Base-by-base conservation (phyloP, 2,329 filamentous ascomycete species). In the Leptographium radiaticola region DNA sequence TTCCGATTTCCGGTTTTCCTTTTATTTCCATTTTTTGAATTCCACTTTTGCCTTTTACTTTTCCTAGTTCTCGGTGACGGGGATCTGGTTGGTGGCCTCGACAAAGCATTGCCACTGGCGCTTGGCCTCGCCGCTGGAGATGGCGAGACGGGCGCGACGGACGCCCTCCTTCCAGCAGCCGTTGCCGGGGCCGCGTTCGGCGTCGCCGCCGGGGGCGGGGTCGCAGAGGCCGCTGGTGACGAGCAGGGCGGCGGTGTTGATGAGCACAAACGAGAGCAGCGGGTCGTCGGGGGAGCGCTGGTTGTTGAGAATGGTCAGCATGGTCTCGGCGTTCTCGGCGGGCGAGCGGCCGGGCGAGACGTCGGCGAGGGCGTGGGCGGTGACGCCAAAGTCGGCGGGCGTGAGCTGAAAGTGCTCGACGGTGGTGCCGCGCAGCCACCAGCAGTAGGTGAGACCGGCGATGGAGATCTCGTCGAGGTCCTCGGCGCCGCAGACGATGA, bases 391-490 rank as follows among this genome's bases (percentile, higher is more conserved):
- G 67, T 97, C 90, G n/a, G 77, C 76, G 0, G 93, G 89, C 31
- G 81, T 73, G 9, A 98, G 69, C 34, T 76, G 79, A 71, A 98
- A 96, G 58, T 85, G 81, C 60, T 90, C 83, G 43, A 94, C 75
- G 53, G 2, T n/a, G 40, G 66, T 63, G 5, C 70, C 67, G 25
- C 76, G 71, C 31, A 96, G 70, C 69, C 82, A 82, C 93, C 93
- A 98, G 76, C 90, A 95, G 63, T 87, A 83, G 2, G 90, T 95
- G 39, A 76, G 76, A 0, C 93, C 91, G 1, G 91, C 93, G 61
- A 91, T 96, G 62, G 87, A 93, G 57, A 98, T 81, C 71, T 98
- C 93, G 66, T 98, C 93, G 34, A 98, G 80, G 62, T 97, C 89
- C 71, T 97, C 94, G 60, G 87, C 85, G 45, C 93, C 93, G 53